Percentiles rank a stretch among this genome's conserved stretches.
These are phyloP conservation scores for Tuber melanosporum DNA, from an alignment of 495 filamentous ascomycete genomes.

Conservation along the genomic window DNA sequence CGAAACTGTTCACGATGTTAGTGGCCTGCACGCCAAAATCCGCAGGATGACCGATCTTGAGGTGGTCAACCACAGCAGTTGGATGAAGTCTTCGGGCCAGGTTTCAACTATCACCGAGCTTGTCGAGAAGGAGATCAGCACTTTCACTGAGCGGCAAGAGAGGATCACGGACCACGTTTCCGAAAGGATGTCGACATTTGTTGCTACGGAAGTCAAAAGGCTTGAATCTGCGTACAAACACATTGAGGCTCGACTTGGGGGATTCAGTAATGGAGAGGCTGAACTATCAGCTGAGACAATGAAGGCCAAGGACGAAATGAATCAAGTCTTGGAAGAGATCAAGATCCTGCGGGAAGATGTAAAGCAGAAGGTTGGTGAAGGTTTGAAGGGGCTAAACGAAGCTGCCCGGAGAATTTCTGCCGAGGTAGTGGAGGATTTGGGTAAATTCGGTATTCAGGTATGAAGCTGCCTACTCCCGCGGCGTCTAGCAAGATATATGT, in stretches of 20 bases:
- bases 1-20: slow-evolving; percentile 69
- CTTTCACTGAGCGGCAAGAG: slow-evolving; percentile 64
- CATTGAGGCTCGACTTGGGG: slow-evolving; percentile 58
- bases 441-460: slow-evolving; percentile 69
- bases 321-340: slow-evolving; percentile 83
- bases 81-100: slow-evolving; percentile 67
- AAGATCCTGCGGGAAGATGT: slow-evolving; percentile 78
- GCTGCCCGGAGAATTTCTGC: slow-evolving; percentile 82
- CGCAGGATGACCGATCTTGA: slow-evolving; percentile 78
- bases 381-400: slow-evolving; percentile 71
- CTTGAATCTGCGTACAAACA: slow-evolving; percentile 60
- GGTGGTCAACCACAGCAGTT: slow-evolving; percentile 63
- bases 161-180: slow-evolving; percentile 60
- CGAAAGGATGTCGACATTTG: slow-evolving; percentile 62
- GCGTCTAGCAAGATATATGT: slow-evolving; percentile 2
- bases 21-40: slow-evolving; percentile 73
- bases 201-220: slow-evolving; percentile 62
- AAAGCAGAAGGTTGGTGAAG: slow-evolving; percentile 75
- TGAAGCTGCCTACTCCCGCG: slow-evolving; percentile 7
- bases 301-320: slow-evolving; percentile 77
- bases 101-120: slow-evolving; percentile 66
- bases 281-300: slow-evolving; percentile 62
- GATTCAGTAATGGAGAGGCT: slow-evolving; percentile 59
- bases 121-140: slow-evolving; percentile 64
- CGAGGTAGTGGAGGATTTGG: slow-evolving; percentile 82